These are phyloP conservation scores for Candida boleticola DNA, from an alignment of 805 yeast species.

Conservation along the genomic window DNA sequence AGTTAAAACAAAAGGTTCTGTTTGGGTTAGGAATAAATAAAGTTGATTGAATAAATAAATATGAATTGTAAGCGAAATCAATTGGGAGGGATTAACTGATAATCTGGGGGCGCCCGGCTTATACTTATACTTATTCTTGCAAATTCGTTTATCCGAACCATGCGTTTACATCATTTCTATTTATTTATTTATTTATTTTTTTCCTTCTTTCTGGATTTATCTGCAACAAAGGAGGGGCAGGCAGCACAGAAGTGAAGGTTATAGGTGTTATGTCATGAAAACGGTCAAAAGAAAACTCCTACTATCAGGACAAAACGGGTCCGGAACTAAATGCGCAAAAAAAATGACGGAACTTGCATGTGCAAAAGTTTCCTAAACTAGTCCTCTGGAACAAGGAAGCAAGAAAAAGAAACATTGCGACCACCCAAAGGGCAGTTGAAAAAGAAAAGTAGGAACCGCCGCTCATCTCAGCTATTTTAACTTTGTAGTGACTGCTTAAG, in stretches of 20 bases:
- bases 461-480: no score
- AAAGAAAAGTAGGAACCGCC: no score
- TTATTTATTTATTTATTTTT: neutral
- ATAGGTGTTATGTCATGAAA: neutral
- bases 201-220: neutral
- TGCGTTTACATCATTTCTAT: neutral
- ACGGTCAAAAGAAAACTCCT: neutral
- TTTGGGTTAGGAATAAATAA: neutral
- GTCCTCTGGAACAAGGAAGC: no score
- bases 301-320: neutral
- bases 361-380: no score
- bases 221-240: constrained; percentile 4
- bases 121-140: neutral
- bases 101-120: neutral
- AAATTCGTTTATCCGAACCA: neutral
- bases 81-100: no score
- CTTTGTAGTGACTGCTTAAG: no score
- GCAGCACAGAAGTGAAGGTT: no score
- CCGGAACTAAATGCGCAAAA: no score
- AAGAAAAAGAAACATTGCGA: no score
- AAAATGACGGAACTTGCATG: no score
- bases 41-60: no score
- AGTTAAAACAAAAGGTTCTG: neutral
- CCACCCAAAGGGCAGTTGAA: no score
- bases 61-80: neutral